A percentile compares a stretch with the other conserved stretches of the same genome.
Conservation (phyloP, 805 yeast genomes). For the Pichia membranifaciens region DNA sequence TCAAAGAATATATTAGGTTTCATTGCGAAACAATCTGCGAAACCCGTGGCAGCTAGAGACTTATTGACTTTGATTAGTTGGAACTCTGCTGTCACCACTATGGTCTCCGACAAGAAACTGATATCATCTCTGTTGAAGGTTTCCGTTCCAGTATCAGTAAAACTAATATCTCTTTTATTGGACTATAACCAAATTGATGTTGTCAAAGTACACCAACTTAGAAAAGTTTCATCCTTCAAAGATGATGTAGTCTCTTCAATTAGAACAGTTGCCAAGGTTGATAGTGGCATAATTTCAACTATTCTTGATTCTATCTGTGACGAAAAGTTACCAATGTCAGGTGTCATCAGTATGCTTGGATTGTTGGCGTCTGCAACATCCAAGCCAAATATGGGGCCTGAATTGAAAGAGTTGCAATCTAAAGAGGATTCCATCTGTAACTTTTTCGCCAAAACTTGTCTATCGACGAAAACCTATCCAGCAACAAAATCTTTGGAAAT, state of each 20-base stretch:
- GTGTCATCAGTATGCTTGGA: conserved; percentile 21
- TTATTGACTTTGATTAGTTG: conserved; percentile 54
- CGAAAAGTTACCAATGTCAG: conserved; percentile 19
- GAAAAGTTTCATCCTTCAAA: conserved; percentile 33
- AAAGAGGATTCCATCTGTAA: conserved; percentile 21
- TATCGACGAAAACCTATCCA: conserved; percentile 29
- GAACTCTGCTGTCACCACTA: conserved; percentile 37
- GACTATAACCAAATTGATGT: conserved; percentile 19
- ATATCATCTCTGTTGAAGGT: conserved; percentile 21
- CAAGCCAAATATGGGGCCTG: background rate
- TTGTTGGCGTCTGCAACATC: conserved; percentile 12
- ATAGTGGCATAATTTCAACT: conserved; percentile 2
- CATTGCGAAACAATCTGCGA: conserved; percentile 30
- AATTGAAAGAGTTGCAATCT: conserved; percentile 11
- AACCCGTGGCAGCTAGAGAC: conserved; percentile 47
- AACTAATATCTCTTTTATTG: conserved; percentile 31
- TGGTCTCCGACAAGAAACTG: conserved; percentile 18
- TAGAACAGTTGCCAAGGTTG: conserved; percentile 18
- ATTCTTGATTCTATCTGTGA: conserved; percentile 14
- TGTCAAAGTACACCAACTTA: conserved; percentile 35
- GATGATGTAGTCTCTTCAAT: conserved; percentile 27
- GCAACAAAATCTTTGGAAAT: conserved; percentile 15
- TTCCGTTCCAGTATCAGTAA: conserved; percentile 30
- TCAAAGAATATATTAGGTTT: conserved; percentile 33
- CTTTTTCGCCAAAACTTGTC: conserved; percentile 32